phyloP scores from a whole-genome alignment of 2,329 filamentous ascomycete genomes.

The Aspergillus vadensis region DNA sequence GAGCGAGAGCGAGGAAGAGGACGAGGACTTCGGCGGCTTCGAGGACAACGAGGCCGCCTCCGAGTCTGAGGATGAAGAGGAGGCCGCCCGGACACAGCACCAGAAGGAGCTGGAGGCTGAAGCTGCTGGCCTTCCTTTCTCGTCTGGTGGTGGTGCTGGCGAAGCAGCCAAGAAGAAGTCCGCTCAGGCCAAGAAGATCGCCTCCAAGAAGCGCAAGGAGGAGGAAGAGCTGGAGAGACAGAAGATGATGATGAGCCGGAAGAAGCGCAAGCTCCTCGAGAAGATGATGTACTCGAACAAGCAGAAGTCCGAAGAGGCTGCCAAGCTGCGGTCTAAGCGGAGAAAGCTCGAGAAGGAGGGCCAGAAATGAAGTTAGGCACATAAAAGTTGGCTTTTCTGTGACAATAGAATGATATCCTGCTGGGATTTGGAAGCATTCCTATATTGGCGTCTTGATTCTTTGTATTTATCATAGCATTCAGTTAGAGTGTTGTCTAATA shows the following conservation, averaged over 20 bases:
- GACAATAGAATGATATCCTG: slow-evolving; percentile 29
- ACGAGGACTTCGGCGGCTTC: slow-evolving; percentile 53
- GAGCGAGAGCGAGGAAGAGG: slow-evolving; percentile 50
- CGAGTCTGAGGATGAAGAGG: slow-evolving; percentile 60
- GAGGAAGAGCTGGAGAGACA: slow-evolving; percentile 86
- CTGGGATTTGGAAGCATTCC: slow-evolving; percentile 22
- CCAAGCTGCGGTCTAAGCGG: slow-evolving; percentile 83
- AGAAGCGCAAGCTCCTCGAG: slow-evolving; percentile 96
- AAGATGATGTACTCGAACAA: slow-evolving; percentile 97
- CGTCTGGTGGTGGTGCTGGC: slow-evolving; percentile 52
- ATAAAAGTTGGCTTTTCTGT: slow-evolving; percentile 27
- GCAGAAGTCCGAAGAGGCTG: slow-evolving; percentile 87
- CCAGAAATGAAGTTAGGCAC: slow-evolving; percentile 28
- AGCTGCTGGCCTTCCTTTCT: slow-evolving; percentile 66
- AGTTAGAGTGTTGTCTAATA: slow-evolving; percentile 4
- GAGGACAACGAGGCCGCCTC: slow-evolving; percentile 52
- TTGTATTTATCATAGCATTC: slow-evolving; percentile 15
- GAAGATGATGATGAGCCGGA: slow-evolving; percentile 98
- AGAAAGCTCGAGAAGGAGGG: slow-evolving; percentile 71
- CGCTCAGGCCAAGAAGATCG: slow-evolving; percentile 70
- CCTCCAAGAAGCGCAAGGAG: slow-evolving; percentile 65
- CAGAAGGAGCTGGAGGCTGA: slow-evolving; percentile 94
- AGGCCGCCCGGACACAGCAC: slow-evolving; percentile 66
- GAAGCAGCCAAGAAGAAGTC: slow-evolving; percentile 67
- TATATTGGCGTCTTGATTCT: slow-evolving; percentile 22